Evolutionary conservation across 2,329 filamentous ascomycete species (phyloP).

Genomic region (Penicillium sp.): DNA sequence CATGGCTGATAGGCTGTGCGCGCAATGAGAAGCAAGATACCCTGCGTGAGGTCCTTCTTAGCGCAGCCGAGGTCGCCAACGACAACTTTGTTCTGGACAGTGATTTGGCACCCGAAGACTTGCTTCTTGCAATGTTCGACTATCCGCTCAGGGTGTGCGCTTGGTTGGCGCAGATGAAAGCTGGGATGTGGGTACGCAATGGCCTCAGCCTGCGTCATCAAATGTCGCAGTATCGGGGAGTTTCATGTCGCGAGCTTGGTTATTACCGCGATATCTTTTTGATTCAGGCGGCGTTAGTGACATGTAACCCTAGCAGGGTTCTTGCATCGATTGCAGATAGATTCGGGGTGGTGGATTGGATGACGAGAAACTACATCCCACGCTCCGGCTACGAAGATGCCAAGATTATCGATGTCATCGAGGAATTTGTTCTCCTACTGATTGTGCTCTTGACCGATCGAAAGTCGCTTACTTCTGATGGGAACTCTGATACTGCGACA

Average conservation of each 20-base stretch:
- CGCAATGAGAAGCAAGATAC: slow-evolving; percentile 73
- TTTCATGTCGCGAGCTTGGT: slow-evolving; percentile 86
- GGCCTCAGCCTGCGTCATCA: slow-evolving; percentile 95
- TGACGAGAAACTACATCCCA: slow-evolving; percentile 78
- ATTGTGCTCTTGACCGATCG: slow-evolving; percentile 91
- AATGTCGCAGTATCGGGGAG: slow-evolving; percentile 88
- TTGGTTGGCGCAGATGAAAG: slow-evolving; percentile 98
- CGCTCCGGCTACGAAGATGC: slow-evolving; percentile 78
- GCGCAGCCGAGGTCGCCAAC: slow-evolving; percentile 63
- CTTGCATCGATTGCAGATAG: slow-evolving; percentile 89
- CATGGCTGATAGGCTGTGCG: slow-evolving; percentile 91
- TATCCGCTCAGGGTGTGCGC: slow-evolving; percentile 91
- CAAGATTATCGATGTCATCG: slow-evolving; percentile 89
- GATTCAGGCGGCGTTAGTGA: slow-evolving; percentile 85
- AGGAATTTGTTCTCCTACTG: slow-evolving; percentile 93
- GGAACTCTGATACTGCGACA: slow-evolving; percentile 56
- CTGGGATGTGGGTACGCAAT: slow-evolving; percentile 98
- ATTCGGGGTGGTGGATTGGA: slow-evolving; percentile 86
- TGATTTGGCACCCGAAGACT: slow-evolving; percentile 67
- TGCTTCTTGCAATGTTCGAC: slow-evolving; percentile 86
- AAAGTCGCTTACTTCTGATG: slow-evolving; percentile 64
- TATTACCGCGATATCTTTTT: slow-evolving; percentile 96
- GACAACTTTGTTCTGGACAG: slow-evolving; percentile 65
- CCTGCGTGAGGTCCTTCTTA: slow-evolving; percentile 71
- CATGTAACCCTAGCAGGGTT: slow-evolving; percentile 81